Evolutionary conservation across 192 early-diverging fungal species (phyloP).

Genomic region (Martensiomyces pterosporus): DNA sequence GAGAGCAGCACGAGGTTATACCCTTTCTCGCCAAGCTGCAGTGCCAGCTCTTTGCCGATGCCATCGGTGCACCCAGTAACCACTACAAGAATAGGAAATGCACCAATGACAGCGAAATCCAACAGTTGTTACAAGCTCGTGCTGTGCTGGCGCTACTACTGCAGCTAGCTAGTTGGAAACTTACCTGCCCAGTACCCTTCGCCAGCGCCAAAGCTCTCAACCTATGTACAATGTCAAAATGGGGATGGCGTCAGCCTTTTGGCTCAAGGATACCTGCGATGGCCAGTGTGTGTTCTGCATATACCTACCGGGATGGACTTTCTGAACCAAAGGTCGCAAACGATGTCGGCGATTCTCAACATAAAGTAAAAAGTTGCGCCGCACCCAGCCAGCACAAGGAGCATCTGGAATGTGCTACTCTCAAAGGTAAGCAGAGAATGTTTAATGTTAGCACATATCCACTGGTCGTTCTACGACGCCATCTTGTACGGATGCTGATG

Average conservation of each 20-base stretch:
- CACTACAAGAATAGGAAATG: slow-evolving; percentile 34
- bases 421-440: neutral
- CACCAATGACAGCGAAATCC: neutral
- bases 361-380: slow-evolving; percentile 30
- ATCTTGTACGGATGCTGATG: neutral
- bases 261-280: neutral
- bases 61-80: slow-evolving; percentile 96
- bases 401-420: slow-evolving; percentile 45
- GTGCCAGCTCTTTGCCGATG: slow-evolving; percentile 90
- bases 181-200: slow-evolving; percentile 53
- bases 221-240: slow-evolving; percentile 7
- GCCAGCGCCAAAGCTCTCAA: slow-evolving; percentile 43
- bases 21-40: slow-evolving; percentile 77
- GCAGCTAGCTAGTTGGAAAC: too few relatives aligned
- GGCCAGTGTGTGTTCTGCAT: neutral
- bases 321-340: slow-evolving; percentile 41
- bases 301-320: slow-evolving; percentile 29
- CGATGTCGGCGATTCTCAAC: slow-evolving; percentile 28
- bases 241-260: neutral
- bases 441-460: neutral
- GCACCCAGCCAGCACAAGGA: slow-evolving; percentile 18
- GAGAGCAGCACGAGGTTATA: slow-evolving; percentile 82
- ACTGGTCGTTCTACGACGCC: neutral
- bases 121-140: neutral
- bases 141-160: too few relatives aligned